A percentile compares a stretch with the other conserved stretches of the same genome.
These are phyloP conservation scores for Magnusiomyces ingens DNA, from an alignment of 1,139 yeast genomes.

Conservation along the genomic window DNA sequence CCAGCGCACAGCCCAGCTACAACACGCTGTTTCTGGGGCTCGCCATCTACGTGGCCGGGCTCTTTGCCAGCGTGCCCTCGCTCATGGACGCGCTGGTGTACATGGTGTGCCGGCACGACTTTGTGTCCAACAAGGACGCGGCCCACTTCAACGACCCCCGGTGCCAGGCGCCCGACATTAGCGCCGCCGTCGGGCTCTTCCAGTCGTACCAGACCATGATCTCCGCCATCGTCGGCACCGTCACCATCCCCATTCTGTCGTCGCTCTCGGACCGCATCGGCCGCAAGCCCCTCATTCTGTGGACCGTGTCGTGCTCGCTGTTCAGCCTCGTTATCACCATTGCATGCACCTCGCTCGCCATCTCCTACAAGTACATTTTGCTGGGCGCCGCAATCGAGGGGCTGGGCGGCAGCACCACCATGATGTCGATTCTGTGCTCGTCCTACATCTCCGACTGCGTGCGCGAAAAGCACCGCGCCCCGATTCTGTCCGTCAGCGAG, in stretches of 20 bases:
- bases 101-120: conserved; percentile 23
- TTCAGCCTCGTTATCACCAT: conserved; percentile 26
- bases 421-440: conserved; percentile 47
- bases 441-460: conserved; percentile 63
- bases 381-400: conserved; percentile 40
- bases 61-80: conserved; percentile 21
- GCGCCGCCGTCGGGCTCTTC: conserved; percentile 26
- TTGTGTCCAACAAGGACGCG: neutral
- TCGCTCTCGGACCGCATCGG: conserved; percentile 62
- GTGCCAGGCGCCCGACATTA: conserved; percentile 23
- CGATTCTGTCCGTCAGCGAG: conserved; percentile 48
- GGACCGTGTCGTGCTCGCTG: conserved; percentile 26
- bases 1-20: conserved; percentile 18
- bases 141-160: conserved; percentile 20
- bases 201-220: conserved; percentile 23
- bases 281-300: conserved; percentile 43
- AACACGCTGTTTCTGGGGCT: conserved; percentile 16
- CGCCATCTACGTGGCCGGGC: conserved; percentile 19
- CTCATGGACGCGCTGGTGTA: conserved; percentile 24
- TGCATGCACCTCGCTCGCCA: conserved; percentile 25
- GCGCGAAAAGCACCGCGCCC: conserved; percentile 47
- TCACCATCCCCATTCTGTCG: conserved; percentile 39
- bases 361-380: conserved; percentile 36
- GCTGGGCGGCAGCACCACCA: conserved; percentile 49
- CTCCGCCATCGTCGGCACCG: conserved; percentile 21